Percentiles rank a stretch among this genome's conserved stretches.
phyloP scores from a whole-genome alignment of 805 yeast species.

The Nakazawaea pomicola region DNA sequence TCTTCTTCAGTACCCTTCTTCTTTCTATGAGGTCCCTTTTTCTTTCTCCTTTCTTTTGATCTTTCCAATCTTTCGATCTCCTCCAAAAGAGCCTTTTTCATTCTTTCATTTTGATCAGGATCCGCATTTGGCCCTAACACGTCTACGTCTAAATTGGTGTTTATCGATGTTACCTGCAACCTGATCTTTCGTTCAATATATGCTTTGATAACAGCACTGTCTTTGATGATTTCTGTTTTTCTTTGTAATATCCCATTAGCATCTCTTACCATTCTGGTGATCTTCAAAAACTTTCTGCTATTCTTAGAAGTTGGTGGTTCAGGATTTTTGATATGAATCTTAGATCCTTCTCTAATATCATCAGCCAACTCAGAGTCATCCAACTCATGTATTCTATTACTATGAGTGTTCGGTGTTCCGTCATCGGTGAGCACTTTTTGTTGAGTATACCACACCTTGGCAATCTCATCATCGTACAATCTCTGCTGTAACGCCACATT shows the following conservation, averaged over 20 bases:
- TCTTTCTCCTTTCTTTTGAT: conserved; percentile 59
- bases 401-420: conserved; percentile 16
- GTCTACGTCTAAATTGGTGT: conserved; percentile 60
- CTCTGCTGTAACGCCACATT: conserved; percentile 84
- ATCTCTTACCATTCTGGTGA: conserved; percentile 77
- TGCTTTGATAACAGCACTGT: conserved; percentile 82
- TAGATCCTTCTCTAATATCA: conserved; percentile 10
- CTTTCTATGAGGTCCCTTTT: conserved; percentile 26
- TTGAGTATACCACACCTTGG: conserved; percentile 87
- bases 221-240: conserved; percentile 69
- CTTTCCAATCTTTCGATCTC: conserved; percentile 80
- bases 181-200: conserved; percentile 56
- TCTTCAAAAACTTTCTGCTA: conserved; percentile 34
- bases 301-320: conserved; percentile 24
- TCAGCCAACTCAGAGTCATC: conserved; percentile 5
- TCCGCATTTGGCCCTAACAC: conserved; percentile 76
- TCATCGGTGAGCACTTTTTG: conserved; percentile 47
- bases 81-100: conserved; percentile 72
- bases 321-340: conserved; percentile 8
- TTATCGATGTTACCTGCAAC: conserved; percentile 23
- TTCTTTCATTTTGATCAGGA: conserved; percentile 73
- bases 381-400: conserved; percentile 1
- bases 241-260: conserved; percentile 84
- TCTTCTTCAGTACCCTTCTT: conserved; percentile 1
- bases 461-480: conserved; percentile 86